Evolutionary conservation across 1,284 basidiomycete genomes (phyloP), one percentile per base, ranked within the genome.

Genomic region (Ustilago cynodontis): DNA sequence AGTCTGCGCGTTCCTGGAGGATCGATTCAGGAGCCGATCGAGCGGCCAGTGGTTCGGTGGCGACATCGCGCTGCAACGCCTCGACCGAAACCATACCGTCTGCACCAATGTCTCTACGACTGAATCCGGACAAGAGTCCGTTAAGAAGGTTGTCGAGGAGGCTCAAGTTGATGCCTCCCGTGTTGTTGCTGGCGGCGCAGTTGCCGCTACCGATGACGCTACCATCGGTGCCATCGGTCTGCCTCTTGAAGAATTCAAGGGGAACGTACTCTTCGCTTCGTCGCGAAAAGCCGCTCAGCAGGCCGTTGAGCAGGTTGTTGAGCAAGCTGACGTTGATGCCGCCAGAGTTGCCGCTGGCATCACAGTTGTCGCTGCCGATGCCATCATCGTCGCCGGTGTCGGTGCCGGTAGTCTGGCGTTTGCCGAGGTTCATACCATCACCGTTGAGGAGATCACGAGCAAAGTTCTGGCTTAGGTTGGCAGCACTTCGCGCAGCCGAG

Each of bases 221-320:
- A 41, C 41, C 65, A 33, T 55, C 73, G 51, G 43, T 60, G 26
- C 49, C 58, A 9, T 35, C 49, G 13, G 62, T 54, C 65, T 68
- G 71, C 51, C 71, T 58, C 63, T 65, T 65, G 58, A 68, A 59
- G 37, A 69, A 62, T 24, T 71, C 69, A 20, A 65, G 41, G 5
- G 66, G 58, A 10, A 35, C 66, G 7, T 45, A 50, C 20, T 67
- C 58, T 14, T 58, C 71, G 45, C 67, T 61, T 22, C 70, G 58
- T 10, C 67, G 55, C 14, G 50, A 28, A 11, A 72, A 60, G 7
- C 74, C 74, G 56, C 71, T 58, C 31, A 79, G 63, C 56, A 80
- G 59, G n/a, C 76, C 76, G 37, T 77, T 77, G 55, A 80, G 69
- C 26, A 80, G 41, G 63, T 78, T 75, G 72, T 78, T 78, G 47